Evolutionary conservation across 345 rosid genomes (phyloP), one percentile per base, ranked within the genome.

Genomic region (Cardamine occulta): DNA sequence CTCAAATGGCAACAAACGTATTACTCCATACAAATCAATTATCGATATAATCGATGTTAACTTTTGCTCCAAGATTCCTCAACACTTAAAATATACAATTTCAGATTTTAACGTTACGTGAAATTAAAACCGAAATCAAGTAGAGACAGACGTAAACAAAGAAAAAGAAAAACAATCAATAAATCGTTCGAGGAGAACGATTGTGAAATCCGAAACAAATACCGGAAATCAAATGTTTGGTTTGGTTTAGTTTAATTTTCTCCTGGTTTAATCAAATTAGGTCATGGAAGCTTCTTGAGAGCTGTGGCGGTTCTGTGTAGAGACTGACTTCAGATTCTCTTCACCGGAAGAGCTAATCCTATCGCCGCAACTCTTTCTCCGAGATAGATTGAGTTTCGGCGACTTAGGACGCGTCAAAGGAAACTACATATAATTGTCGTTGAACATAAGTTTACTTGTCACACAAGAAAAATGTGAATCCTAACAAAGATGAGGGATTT

Each of bases 311-410:
- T 83, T 81, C 59, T 82, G 80, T 31, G 80, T 68, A 81, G 89
- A 88, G 42, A 35, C 76, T 74, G 67, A 26, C 63, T 82, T 86
- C 56, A 74, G 80, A 63, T 80, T 88, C 53, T 85, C 95, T 12
- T 84, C 90, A 61, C 54, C 75, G 21, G 83, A 68, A 24, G 85
- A 37, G 55, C 9, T 58, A 62, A 75, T 39, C 19, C 83, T 89
- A 80, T 94, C 97, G 23, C 89, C 51, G 39, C 88, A 89, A 78
- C 97, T 95, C 87, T 79, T 90, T 84, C 97, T 88, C 72, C 96
- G 83, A 62, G 77, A 66, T 0, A 58, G 26, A 42, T 37, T 78
- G 61, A 88, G 85, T 19, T 84, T 88, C 1, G 89, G 91, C 2
- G 91, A 88, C 76, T 85, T 82, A 12, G 97, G 89, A 52, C 90